Percentiles rank a stretch among this genome's conserved stretches.
These are phyloP conservation scores for Penicillium sp. DNA, from an alignment of 2,329 filamentous ascomycete species.

Conservation along the genomic window DNA sequence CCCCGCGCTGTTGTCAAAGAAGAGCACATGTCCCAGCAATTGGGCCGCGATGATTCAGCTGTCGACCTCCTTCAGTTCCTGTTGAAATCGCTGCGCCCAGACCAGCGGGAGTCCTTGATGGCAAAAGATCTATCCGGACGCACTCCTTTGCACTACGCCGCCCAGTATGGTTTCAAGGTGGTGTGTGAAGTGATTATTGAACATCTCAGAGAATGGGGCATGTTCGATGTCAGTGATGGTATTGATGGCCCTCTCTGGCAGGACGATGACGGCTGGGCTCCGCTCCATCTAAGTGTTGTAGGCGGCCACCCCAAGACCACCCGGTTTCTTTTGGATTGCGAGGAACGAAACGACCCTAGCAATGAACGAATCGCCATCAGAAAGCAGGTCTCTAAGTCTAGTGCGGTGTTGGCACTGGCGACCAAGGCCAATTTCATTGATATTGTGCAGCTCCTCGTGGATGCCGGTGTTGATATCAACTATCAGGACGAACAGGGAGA, in stretches of 20 bases:
- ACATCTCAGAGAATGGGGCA: constrained; percentile 82
- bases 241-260: constrained; percentile 89
- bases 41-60: constrained; percentile 67
- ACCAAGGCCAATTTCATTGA: constrained; percentile 79
- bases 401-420: constrained; percentile 80
- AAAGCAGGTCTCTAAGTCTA: constrained; percentile 73
- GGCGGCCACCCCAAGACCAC: constrained; percentile 87
- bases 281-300: constrained; percentile 86
- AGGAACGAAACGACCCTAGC: constrained; percentile 67
- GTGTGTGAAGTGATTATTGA: constrained; percentile 83
- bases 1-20: constrained; percentile 64
- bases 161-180: constrained; percentile 90
- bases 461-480: constrained; percentile 88
- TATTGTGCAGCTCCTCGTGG: constrained; percentile 82
- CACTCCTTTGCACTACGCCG: constrained; percentile 85
- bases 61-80: constrained; percentile 63
- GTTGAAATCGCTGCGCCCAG: constrained; percentile 63
- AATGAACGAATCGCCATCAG: constrained; percentile 62
- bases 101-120: constrained; percentile 65
- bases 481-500: constrained; percentile 88
- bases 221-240: constrained; percentile 78
- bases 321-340: constrained; percentile 71
- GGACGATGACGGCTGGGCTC: constrained; percentile 85
- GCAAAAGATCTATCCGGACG: constrained; percentile 75
- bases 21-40: constrained; percentile 55